phyloP scores from a whole-genome alignment of 257 asterid species.

The Vinca minor region DNA sequence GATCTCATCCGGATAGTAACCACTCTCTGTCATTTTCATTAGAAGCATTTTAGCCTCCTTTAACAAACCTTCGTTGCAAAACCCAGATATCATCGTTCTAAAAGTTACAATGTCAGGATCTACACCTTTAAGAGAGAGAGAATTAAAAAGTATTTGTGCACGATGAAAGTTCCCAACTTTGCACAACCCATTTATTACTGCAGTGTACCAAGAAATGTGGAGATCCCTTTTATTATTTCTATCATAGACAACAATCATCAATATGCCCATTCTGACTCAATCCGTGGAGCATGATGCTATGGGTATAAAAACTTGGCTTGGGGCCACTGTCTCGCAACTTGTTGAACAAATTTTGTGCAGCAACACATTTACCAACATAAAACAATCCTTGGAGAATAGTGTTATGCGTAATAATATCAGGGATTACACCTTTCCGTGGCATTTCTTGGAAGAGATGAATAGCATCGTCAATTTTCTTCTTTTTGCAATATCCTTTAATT shows the following conservation, averaged over 20 bases:
- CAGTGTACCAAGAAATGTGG: neutral
- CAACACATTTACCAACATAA: conserved; percentile 11
- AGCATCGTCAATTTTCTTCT: conserved; percentile 11
- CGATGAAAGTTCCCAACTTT: conserved; percentile 2
- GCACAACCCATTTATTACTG: conserved; percentile 19
- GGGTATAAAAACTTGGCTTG: conserved; percentile 14
- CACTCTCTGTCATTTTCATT: conserved; percentile 2
- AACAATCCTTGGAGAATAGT: conserved; percentile 21
- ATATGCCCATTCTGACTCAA: conserved; percentile 14
- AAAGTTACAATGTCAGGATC: conserved; percentile 18
- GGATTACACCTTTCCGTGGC: conserved; percentile 14
- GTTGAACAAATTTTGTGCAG: conserved; percentile 13
- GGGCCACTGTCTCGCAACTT: conserved; percentile 17
- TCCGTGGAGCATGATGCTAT: conserved; percentile 18
- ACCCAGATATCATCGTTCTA: neutral
- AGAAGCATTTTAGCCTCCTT: conserved; percentile 12
- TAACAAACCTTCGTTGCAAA: conserved; percentile 11
- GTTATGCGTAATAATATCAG: conserved; percentile 13
- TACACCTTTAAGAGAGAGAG: conserved; percentile 1
- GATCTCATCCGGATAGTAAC: neutral
- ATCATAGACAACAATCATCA: conserved; percentile 13
- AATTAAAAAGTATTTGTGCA: conserved; percentile 3
- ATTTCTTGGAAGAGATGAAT: conserved; percentile 17
- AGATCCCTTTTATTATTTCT: conserved; percentile 4
- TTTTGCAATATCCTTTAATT: conserved; percentile 9